phyloP scores from a whole-genome alignment of 805 yeast species.

The Clavispora santaluciae region DNA sequence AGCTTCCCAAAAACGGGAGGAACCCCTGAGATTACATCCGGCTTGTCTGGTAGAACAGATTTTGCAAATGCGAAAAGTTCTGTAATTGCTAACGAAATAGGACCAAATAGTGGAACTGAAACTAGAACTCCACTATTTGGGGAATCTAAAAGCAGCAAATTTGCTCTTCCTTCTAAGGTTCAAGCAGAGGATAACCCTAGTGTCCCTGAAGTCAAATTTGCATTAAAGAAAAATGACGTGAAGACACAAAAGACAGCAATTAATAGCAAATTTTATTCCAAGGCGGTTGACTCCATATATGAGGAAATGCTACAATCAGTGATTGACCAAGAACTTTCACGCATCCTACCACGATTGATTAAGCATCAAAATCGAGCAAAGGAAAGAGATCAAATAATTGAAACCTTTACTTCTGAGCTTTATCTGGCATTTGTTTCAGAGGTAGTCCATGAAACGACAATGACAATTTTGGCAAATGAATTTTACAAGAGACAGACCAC shows the following conservation, averaged over 20 bases:
- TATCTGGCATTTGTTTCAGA: slow-evolving; percentile 61
- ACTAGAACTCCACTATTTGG: neutral
- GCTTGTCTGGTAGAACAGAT: neutral
- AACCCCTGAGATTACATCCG: neutral
- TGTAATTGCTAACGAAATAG: too few species aligned
- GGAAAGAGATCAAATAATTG: slow-evolving; percentile 24
- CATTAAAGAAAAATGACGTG: neutral
- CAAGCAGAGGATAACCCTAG: neutral
- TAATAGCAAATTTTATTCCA: neutral
- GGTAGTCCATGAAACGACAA: slow-evolving; percentile 38
- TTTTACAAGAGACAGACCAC: slow-evolving; percentile 30
- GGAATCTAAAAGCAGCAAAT: neutral
- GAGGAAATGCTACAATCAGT: slow-evolving; percentile 18
- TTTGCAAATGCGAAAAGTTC: too few species aligned
- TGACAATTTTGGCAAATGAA: slow-evolving; percentile 44
- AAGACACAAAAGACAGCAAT: neutral
- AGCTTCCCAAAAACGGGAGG: neutral
- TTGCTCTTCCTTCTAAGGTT: too few species aligned
- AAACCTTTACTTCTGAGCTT: slow-evolving; percentile 45
- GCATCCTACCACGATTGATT: slow-evolving; percentile 23
- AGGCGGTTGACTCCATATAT: slow-evolving; percentile 24
- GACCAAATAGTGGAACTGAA: too few species aligned
- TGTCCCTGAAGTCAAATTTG: neutral
- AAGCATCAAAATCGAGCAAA: slow-evolving; percentile 16
- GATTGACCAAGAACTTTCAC: slow-evolving; percentile 22